A percentile compares a stretch with the other conserved stretches of the same genome.
Conservation (phyloP, 2,329 filamentous ascomycete species). For the Epichloe glyceriae region DNA sequence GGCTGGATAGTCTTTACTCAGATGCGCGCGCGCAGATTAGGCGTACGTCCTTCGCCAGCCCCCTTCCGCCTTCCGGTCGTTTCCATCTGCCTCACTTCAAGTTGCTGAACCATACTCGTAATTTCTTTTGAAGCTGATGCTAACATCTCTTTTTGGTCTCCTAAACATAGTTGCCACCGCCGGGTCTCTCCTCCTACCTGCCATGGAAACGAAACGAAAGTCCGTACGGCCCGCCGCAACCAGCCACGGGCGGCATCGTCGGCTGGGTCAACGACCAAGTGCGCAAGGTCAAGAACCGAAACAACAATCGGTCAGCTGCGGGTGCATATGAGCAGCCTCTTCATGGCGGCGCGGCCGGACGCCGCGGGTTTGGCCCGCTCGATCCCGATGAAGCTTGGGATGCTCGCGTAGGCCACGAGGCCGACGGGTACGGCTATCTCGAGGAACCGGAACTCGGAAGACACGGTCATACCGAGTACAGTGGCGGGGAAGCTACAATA, state of each 20-base stretch:
- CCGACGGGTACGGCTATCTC: conserved; percentile 56
- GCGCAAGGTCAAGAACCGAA: conserved; percentile 49
- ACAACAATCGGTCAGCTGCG: conserved; percentile 51
- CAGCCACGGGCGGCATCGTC: conserved; percentile 48
- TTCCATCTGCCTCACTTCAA: too few species aligned
- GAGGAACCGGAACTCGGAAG: conserved; percentile 63
- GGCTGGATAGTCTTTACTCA: conserved; percentile 63
- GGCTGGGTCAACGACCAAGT: conserved; percentile 63
- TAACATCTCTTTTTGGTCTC: neutral
- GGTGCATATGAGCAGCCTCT: conserved; percentile 59
- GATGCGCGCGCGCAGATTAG: conserved; percentile 58
- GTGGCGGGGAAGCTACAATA: conserved; percentile 32
- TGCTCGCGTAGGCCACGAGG: conserved; percentile 61
- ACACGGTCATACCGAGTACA: conserved; percentile 19
- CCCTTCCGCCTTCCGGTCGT: neutral
- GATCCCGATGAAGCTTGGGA: conserved; percentile 86
- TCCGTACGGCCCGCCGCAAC: conserved; percentile 36
- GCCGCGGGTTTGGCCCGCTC: conserved; percentile 50
- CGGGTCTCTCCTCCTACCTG: conserved; percentile 53
- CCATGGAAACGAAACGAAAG: conserved; percentile 48
- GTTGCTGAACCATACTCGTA: neutral
- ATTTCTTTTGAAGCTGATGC: neutral
- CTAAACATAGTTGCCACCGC: conserved; percentile 48
- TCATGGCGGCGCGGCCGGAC: conserved; percentile 28
- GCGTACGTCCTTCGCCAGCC: conserved; percentile 33